Percentiles rank a stretch among this genome's conserved stretches.
phyloP scores from a whole-genome alignment of 352 stramenopile species.

The Phytophthora melonis region DNA sequence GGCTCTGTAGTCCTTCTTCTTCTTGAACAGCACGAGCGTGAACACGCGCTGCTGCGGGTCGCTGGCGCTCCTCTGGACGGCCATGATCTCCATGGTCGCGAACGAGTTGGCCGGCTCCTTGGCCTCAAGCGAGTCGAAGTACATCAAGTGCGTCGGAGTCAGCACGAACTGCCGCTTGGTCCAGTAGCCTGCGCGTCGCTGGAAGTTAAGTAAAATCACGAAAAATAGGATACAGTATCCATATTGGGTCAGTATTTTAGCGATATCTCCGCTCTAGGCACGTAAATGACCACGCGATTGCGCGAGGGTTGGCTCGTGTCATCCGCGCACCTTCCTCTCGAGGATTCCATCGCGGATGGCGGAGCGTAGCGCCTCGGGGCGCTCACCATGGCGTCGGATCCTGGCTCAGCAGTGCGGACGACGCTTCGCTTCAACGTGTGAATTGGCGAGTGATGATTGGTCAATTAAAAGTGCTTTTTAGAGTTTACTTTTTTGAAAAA shows the following conservation, averaged over 20 bases:
- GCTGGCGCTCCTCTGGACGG: slow-evolving; percentile 50
- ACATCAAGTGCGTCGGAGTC: slow-evolving; percentile 67
- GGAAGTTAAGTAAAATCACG: slow-evolving; percentile 21
- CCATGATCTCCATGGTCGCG: slow-evolving; percentile 73
- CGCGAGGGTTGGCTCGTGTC: background rate
- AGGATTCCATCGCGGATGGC: slow-evolving; percentile 68
- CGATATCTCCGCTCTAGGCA: slow-evolving; percentile 8
- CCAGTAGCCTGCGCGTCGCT: slow-evolving; percentile 79
- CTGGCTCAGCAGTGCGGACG: slow-evolving; percentile 10
- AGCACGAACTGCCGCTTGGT: slow-evolving; percentile 85
- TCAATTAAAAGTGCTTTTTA: slow-evolving; percentile 23
- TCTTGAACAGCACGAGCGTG: slow-evolving; percentile 72
- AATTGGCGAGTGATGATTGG: slow-evolving; percentile 12
- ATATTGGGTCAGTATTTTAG: slow-evolving; percentile 2
- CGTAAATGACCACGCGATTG: background rate
- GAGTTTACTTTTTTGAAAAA: slow-evolving; percentile 33
- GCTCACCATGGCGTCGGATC: slow-evolving; percentile 66
- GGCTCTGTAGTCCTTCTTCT: slow-evolving; percentile 83
- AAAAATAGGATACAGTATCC: background rate
- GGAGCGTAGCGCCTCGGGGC: slow-evolving; percentile 59
- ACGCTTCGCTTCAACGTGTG: slow-evolving; percentile 41
- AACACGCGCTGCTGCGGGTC: slow-evolving; percentile 62
- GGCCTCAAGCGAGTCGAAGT: slow-evolving; percentile 74
- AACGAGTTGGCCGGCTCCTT: slow-evolving; percentile 51
- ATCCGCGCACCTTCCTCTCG: slow-evolving; percentile 63